Evolutionary conservation across 116 monocot genomes (phyloP), one percentile per base, ranked within the genome.

Genomic region (Trichopus zeylanicus): DNA sequence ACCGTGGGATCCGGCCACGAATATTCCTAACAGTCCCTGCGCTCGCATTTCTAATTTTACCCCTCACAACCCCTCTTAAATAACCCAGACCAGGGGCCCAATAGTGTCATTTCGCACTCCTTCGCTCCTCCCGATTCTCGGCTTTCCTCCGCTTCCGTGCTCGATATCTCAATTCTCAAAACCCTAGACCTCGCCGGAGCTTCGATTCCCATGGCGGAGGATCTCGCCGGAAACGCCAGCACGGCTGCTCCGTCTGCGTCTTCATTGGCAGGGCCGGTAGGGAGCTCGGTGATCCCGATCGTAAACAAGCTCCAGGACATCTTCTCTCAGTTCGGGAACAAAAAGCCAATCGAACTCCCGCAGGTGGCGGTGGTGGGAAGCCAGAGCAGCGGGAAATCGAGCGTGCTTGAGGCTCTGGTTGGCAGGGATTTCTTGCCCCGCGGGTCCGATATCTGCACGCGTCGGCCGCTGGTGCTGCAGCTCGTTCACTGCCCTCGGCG

Each of bases 331-430:
- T 61, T 86, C 8, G 78, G 75, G 26, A 70, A 65, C 62, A 39
- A 68, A 9, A 63, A 71, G 24, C 64, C 74, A 18, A 75, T 86
- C 34, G 74, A 74, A 24, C 72, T 86, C 37, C 86, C 86, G 21
- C 81, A 81, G 74, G 86, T 86, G 53, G 77, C 80, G 47, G 86
- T 79, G n/a, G 67, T 86, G 31, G 86, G 86, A 20, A 71, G 78
- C 67, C 86, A 86, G 78, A 81, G 86, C 65, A 86, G 86, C 61
- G 81, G 86, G 27, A 86, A 86, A 64, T 81, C 86, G 20, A 86
- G 86, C 72, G 81, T 86, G 19, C 72, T 86, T 9, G 86, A 86
- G 71, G 74, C 86, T 15, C 72, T 86, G 34, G 81, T 81, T n/a
- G 86, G 86, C 24, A 54, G 81, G 16, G 81, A 86, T 63, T 86